Evolutionary conservation across 2,329 filamentous ascomycete genomes (phyloP), one percentile per base, ranked within the genome.

Genomic region (Colletotrichum musicola): DNA sequence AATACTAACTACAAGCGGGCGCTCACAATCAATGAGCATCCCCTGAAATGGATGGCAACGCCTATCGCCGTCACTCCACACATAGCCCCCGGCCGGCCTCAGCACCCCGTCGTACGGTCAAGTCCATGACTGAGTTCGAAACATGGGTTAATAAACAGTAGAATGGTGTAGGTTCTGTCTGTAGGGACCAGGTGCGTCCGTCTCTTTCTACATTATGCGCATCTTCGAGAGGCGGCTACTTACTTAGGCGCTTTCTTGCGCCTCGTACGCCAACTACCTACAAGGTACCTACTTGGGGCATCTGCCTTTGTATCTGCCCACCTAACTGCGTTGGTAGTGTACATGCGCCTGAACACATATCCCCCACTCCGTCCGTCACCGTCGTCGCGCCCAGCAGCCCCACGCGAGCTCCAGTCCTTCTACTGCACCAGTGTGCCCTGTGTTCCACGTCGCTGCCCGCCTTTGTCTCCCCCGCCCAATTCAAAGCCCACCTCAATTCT

Each of bases 51-150:
- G 22, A 25, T 25, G 22, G 22, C 22, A 25, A 25, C 22, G 30
- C 30, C 30, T 42, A 18, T 20, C 56, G 42, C 12, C 54, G 14
- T 46, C 12, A 47, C 30, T 40, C 18, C 20, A 42, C 42, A 25
- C 16, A 30, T 27, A 4, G 18, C n/a, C 50, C 12, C 12, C 63
- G 30, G 49, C 40, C 62, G 30, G 47, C 63, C 38, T 55, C 54
- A 62, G 42, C 53, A 22, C 35, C 60, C 42, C 50, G 51, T 68
- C 56, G 75, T 72, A 25, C 22, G 4, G 22, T 25, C 22, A 25
- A 25, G 76, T 79, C 78, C 78, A 85, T 85, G 82, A 80, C 81
- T 79, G 79, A 77, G 76, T 80, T 81, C 80, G 79, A 83, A 80
- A 79, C 80, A 85, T 85, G 84, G 83, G 82, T 81, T 78, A 81